Conservation (phyloP, 495 filamentous ascomycete species). For the Talaromyces adpressus region DNA sequence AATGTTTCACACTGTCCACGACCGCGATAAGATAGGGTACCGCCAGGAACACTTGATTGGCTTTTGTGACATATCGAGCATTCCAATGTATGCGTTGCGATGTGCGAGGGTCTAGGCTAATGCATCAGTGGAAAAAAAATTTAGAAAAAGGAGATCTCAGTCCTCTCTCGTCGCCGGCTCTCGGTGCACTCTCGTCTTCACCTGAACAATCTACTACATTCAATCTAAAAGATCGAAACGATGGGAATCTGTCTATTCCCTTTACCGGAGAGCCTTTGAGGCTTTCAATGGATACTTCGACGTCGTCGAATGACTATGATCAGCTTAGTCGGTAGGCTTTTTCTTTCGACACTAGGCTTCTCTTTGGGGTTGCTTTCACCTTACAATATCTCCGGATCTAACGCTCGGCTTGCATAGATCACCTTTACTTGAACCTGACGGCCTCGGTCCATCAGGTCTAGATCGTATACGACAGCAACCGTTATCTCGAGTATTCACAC, state of each 20-base stretch:
- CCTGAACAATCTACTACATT: constrained; percentile 30
- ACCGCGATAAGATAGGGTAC: neutral
- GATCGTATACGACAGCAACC: constrained; percentile 85
- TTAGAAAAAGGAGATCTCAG: constrained; percentile 32
- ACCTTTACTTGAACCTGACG: constrained; percentile 54
- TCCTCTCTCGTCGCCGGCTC: constrained; percentile 38
- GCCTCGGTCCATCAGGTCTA: constrained; percentile 66
- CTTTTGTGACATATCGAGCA: neutral
- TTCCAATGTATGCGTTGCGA: constrained; percentile 3
- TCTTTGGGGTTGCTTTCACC: neutral
- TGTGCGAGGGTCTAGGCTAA: constrained; percentile 4
- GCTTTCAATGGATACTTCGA: constrained; percentile 31
- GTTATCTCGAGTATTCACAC: constrained; percentile 51
- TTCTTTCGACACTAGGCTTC: neutral
- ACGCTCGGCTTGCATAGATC: constrained; percentile 29
- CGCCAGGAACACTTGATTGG: neutral
- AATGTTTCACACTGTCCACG: neutral
- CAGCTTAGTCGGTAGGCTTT: constrained; percentile 33
- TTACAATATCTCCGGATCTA: neutral
- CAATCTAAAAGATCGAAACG: constrained; percentile 59
- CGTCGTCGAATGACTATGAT: constrained; percentile 35
- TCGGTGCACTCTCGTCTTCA: constrained; percentile 35
- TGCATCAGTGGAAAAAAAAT: neutral
- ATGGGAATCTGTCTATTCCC: constrained; percentile 50
- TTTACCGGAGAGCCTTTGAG: constrained; percentile 28